phyloP scores from a whole-genome alignment of 1,284 basidiomycete genomes.

The Waitea zeae region DNA sequence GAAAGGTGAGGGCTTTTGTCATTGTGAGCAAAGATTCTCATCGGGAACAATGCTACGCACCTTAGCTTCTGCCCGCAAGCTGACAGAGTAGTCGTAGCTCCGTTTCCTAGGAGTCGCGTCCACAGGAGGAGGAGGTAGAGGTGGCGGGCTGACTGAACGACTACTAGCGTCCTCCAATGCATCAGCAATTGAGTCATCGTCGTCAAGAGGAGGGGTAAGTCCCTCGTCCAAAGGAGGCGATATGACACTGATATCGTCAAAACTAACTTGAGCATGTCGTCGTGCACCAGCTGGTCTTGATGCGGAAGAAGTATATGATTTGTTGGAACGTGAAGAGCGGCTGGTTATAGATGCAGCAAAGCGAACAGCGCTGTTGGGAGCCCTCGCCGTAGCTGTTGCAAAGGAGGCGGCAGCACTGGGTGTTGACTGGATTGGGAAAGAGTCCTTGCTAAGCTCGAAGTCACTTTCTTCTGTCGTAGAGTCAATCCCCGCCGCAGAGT shows the following conservation, averaged over 20 bases:
- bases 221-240: conserved; percentile 20
- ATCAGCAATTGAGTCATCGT: conserved; percentile 27
- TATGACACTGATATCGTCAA: conserved; percentile 10
- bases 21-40: neutral
- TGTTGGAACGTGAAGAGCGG: conserved; percentile 20
- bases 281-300: neutral
- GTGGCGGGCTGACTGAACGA: conserved; percentile 23
- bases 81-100: conserved; percentile 41
- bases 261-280: conserved; percentile 1
- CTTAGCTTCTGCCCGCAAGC: conserved; percentile 45
- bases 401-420: conserved; percentile 27
- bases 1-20: conserved; percentile 36
- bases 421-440: conserved; percentile 42
- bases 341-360: conserved; percentile 53
- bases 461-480: conserved; percentile 8
- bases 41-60: conserved; percentile 18
- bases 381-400: conserved; percentile 33
- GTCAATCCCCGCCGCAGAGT: conserved; percentile 21
- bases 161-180: conserved; percentile 43
- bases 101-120: conserved; percentile 28
- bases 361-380: conserved; percentile 46
- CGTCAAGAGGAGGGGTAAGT: conserved; percentile 28
- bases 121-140: conserved; percentile 17
- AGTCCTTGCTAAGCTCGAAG: conserved; percentile 13
- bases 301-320: conserved; percentile 11